These are phyloP conservation scores for Botryosphaeria dothidea DNA, from an alignment of 2,329 filamentous ascomycete species.

Conservation along the genomic window DNA sequence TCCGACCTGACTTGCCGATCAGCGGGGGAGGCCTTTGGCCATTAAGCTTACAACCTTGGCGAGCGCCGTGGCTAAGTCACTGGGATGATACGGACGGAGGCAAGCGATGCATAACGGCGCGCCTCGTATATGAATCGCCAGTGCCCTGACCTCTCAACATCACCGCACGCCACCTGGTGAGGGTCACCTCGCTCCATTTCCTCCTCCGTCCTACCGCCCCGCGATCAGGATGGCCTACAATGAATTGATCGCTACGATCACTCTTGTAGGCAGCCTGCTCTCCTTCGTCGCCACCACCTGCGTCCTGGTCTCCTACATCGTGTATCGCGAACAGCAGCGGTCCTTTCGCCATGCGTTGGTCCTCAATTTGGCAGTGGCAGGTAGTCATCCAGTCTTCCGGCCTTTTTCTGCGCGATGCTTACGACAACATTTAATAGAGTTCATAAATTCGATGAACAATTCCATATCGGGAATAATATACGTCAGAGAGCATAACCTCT, in stretches of 20 bases:
- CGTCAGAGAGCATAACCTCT: conserved; percentile 28
- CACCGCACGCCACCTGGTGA: background rate
- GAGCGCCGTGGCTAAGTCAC: background rate
- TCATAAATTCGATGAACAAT: conserved; percentile 47
- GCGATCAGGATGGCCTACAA: conserved; percentile 8
- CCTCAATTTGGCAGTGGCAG: conserved; percentile 28
- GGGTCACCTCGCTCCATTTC: background rate
- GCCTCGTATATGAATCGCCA: background rate
- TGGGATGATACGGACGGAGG: background rate
- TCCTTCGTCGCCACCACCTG: conserved; percentile 23
- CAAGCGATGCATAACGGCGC: conserved; percentile 3
- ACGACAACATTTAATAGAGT: conserved; percentile 36
- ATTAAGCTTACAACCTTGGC: background rate
- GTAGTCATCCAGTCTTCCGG: conserved; percentile 1
- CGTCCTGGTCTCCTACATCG: conserved; percentile 26
- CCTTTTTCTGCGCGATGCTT: background rate
- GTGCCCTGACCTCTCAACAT: background rate
- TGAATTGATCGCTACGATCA: conserved; percentile 20
- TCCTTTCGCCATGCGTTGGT: conserved; percentile 29
- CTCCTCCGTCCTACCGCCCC: background rate
- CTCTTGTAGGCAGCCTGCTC: conserved; percentile 27
- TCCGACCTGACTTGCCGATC: background rate
- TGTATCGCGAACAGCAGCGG: conserved; percentile 24
- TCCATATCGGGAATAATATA: conserved; percentile 43
- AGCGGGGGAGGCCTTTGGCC: background rate